Evolutionary conservation across 2,329 filamentous ascomycete species (phyloP), one percentile per base, ranked within the genome.

Genomic region (Fusarium sp.): DNA sequence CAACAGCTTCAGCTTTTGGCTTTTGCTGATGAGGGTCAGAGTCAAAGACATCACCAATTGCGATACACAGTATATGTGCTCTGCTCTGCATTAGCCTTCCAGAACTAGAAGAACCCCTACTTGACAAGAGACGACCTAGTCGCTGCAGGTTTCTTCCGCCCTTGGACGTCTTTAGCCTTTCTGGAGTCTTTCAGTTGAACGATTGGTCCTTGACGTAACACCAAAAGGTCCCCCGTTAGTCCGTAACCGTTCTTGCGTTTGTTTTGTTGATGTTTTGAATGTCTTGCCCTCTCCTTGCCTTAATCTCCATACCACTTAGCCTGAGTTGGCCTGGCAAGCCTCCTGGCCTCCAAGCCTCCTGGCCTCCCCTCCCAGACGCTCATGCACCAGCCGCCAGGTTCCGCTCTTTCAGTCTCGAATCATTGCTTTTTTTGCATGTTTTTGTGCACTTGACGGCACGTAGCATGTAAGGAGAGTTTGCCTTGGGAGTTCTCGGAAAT

Each of bases 241-340:
- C 35, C 40, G 23, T 23, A 23, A 23, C 23, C 23, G 47, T 44
- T 48, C 30, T 51, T 59, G 46, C 22, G 49, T 65, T 63, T 71
- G 44, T 62, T 52, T 65, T 59, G 49, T 43, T 37, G 45, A 32
- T 68, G 56, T 69, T 68, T 65, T 72, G 46, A 51, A 65, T 71
- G 69, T 69, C 67, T 70, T 51, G 56, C 67, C 67, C 35, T 67
- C 71, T 73, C 71, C 71, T 73, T 73, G 67, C 71, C 62, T 73
- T 56, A 50, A 67, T 52, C 49, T 64, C 62, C 66, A 70, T 70
- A 67, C 62, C 67, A 64, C 71, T 63, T 69, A 58, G 46, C 69
- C 67, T 49, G 60, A 73, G 69, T 67, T 55, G 64, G 71, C 60
- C 58, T 65, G 56, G 61, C 61, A 65, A 65, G 53, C 61, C 60